phyloP scores from a whole-genome alignment of 2,329 filamentous ascomycete genomes.

The Blumeriella jaapii region DNA sequence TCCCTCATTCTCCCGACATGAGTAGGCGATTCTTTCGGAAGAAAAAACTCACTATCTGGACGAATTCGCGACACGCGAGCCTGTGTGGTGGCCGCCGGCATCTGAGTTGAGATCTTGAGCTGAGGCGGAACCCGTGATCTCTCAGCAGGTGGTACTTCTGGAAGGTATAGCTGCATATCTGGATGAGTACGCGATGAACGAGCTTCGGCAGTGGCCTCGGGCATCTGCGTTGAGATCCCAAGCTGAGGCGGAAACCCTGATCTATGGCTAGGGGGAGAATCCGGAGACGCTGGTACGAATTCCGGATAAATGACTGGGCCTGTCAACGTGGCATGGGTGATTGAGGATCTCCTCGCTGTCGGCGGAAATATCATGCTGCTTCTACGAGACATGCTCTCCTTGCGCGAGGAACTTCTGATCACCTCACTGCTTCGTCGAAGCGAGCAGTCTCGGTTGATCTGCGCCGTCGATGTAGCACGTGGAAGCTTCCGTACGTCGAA shows the following conservation, averaged over 20 bases:
- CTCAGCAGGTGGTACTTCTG: neutral
- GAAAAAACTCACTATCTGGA: neutral
- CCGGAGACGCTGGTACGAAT: constrained; percentile 5
- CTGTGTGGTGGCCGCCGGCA: neutral
- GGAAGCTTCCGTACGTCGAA: neutral
- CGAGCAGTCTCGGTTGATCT: constrained; percentile 2
- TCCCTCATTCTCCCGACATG: too few species aligned
- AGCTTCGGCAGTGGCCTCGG: neutral
- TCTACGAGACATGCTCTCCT: constrained; percentile 1
- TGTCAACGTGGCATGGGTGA: constrained; percentile 1
- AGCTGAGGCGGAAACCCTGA: neutral
- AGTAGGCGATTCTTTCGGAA: neutral
- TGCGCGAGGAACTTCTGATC: constrained; percentile 1
- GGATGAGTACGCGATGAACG: neutral
- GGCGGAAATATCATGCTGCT: neutral
- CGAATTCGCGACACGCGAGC: neutral
- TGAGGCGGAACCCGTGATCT: neutral
- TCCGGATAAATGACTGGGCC: constrained; percentile 5
- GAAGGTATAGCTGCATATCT: neutral
- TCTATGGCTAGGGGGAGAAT: neutral
- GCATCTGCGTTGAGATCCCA: neutral
- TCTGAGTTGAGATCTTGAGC: neutral
- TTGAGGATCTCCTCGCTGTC: neutral
- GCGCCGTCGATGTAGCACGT: neutral
- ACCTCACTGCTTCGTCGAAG: constrained; percentile 2